Conservation (phyloP, 1,139 yeast species). For the Petasospora rhodanensis region DNA sequence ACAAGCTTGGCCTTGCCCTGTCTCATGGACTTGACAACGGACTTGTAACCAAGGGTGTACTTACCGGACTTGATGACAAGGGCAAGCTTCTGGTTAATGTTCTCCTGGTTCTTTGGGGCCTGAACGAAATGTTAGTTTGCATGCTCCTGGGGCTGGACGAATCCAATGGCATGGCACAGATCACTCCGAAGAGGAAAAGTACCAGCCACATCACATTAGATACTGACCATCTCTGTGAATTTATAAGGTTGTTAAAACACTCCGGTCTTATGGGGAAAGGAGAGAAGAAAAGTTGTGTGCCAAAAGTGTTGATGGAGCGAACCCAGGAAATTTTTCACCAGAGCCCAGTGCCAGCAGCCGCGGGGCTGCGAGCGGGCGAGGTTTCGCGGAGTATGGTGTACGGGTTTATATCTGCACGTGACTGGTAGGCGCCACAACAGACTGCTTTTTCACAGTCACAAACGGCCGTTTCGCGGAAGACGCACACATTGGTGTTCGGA, state of each 20-base stretch:
- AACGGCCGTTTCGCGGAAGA: not conserved
- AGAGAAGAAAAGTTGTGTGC: not conserved
- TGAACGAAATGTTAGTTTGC: conserved; percentile 36
- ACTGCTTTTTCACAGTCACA: conserved; percentile 16
- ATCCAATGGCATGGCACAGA: conserved; percentile 1
- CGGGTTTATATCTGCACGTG: conserved; percentile 9
- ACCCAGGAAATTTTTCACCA: too few relatives aligned
- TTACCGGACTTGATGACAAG: conserved; percentile 99
- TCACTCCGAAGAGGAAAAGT: too few relatives aligned
- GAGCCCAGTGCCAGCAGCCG: too few relatives aligned
- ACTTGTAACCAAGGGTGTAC: conserved; percentile 99
- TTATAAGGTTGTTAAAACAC: conserved; percentile 52
- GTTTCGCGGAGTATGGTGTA: conserved; percentile 6
- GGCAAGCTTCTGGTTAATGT: conserved; percentile 98
- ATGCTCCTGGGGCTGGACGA: too few relatives aligned
- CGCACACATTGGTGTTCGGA: conserved; percentile 8
- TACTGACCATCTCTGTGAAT: conserved; percentile 97
- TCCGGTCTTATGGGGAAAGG: conserved; percentile 63
- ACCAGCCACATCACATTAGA: too few relatives aligned
- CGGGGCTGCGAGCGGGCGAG: too few relatives aligned
- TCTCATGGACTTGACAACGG: conserved; percentile 97
- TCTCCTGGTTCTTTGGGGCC: conserved; percentile 97
- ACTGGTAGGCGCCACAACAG: conserved; percentile 9
- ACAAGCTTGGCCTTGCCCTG: conserved; percentile 98
- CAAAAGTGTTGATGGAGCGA: too few relatives aligned